Evolutionary conservation across 345 rosid genomes (phyloP), one percentile per base, ranked within the genome.

Genomic region (Corchorus olitorius): DNA sequence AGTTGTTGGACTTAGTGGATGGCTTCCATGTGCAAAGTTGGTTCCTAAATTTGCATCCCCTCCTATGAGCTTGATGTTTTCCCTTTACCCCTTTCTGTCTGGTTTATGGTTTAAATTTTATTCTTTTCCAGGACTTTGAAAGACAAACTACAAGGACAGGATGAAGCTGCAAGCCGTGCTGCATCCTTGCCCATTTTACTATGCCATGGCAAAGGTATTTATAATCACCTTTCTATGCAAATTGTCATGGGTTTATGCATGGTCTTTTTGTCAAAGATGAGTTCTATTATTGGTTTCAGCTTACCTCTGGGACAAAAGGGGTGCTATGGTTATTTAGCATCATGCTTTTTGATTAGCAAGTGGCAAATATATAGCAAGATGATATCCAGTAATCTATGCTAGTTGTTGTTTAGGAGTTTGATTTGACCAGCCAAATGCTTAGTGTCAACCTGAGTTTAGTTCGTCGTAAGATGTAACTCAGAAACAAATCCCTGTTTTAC

Each of bases 1-100:
- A 76, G 89, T 82, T 68, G 90, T 93, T 48, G 99, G 98, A 82
- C 84, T 96, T 81, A 96, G 99, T 82, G 98, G 99, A 69, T 96
- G 99, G 98, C 98, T 96, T 79, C 99, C 99, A 46, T 92, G 97
- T 80, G 78, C 95, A 77, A 96, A 86, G 99, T 96, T 73, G 54
- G 92, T 74, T 80, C 78, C 72, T 77, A 70, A 68, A 61, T 74
- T 61, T 61, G 12, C 41, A 7, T 6, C 70, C 53, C 48, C 19
- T 74, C 39, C 66, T 64, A 6, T 56, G 56, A 49, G 49, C 59
- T 80, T 68, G 35, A 54, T 67, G 43, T 61, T 65, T 15, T 27
- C 61, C 48, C 17, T 77, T 67, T 37, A 50, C 33, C 41, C 65
- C 16, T 5, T 7, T 50, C 9, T 27, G 14, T 50, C 22, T 39